Conservation (phyloP, 106 monocot genomes). For the Allium cepa region DNA sequence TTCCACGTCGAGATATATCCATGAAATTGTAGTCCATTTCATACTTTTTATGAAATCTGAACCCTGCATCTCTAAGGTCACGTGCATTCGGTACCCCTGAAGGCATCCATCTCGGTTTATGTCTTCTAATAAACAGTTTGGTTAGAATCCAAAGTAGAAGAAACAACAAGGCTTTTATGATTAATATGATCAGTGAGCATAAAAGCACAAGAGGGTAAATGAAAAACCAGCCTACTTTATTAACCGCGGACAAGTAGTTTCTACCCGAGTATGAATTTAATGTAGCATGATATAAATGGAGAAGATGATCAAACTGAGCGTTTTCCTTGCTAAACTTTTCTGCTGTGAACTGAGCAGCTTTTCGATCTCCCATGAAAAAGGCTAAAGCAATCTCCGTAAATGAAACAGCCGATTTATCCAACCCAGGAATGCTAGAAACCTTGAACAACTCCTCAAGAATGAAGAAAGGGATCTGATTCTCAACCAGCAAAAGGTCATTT, state of each 20-base stretch:
- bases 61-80: neutral
- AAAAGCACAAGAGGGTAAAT: neutral
- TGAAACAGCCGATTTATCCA: neutral
- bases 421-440: neutral
- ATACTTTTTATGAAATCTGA: neutral
- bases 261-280: neutral
- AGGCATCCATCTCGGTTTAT: too few species aligned
- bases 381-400: neutral
- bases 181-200: neutral
- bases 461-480: neutral
- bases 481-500: slow-evolving; percentile 20
- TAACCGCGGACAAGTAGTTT: neutral
- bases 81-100: neutral
- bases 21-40: slow-evolving; percentile 5
- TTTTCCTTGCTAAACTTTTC: neutral
- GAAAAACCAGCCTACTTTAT: neutral
- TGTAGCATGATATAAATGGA: neutral
- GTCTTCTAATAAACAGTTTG: neutral
- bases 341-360: neutral
- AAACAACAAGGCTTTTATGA: neutral
- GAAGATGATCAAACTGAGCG: neutral
- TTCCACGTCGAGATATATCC: neutral
- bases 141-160: neutral
- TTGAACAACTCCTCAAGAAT: neutral
- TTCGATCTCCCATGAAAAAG: neutral